These are phyloP conservation scores for Ramalina intermedia DNA, from an alignment of 495 filamentous ascomycete species.

Conservation along the genomic window DNA sequence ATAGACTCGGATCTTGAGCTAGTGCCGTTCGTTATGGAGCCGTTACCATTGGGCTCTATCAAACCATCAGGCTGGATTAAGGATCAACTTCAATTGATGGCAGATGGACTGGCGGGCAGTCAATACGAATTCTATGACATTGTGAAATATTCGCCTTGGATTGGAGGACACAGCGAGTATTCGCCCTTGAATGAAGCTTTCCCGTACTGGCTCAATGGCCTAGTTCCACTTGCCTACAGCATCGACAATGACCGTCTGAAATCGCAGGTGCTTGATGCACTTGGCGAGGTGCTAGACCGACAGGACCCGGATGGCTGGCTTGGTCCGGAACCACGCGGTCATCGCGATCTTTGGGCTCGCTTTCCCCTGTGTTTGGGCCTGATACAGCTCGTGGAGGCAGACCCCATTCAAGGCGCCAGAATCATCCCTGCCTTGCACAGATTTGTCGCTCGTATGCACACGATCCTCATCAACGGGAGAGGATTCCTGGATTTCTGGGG, in stretches of 20 bases:
- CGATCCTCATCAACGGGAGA: conserved; percentile 36
- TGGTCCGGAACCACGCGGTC: conserved; percentile 34
- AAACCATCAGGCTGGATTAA: conserved; percentile 46
- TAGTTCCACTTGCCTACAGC: conserved; percentile 48
- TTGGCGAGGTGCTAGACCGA: conserved; percentile 35
- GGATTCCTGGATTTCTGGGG: conserved; percentile 35
- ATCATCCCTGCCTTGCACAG: conserved; percentile 22
- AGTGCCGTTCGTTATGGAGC: conserved; percentile 22
- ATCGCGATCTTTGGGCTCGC: conserved; percentile 40
- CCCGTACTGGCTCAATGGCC: conserved; percentile 53
- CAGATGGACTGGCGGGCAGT: conserved; percentile 45
- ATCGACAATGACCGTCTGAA: conserved; percentile 41
- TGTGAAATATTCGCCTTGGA: conserved; percentile 39
- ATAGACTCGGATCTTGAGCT: neutral
- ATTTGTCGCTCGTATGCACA: conserved; percentile 24
- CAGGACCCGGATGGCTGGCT: conserved; percentile 48
- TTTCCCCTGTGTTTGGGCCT: conserved; percentile 39
- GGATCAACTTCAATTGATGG: conserved; percentile 36
- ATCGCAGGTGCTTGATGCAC: conserved; percentile 32
- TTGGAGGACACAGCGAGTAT: conserved; percentile 43
- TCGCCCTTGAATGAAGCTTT: conserved; percentile 42
- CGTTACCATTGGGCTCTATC: conserved; percentile 43
- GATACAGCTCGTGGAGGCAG: conserved; percentile 29
- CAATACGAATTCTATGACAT: conserved; percentile 44
- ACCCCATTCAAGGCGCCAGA: conserved; percentile 13